Base-by-base conservation (phyloP, 148 eudicot species). In the Silene latifolia region DNA sequence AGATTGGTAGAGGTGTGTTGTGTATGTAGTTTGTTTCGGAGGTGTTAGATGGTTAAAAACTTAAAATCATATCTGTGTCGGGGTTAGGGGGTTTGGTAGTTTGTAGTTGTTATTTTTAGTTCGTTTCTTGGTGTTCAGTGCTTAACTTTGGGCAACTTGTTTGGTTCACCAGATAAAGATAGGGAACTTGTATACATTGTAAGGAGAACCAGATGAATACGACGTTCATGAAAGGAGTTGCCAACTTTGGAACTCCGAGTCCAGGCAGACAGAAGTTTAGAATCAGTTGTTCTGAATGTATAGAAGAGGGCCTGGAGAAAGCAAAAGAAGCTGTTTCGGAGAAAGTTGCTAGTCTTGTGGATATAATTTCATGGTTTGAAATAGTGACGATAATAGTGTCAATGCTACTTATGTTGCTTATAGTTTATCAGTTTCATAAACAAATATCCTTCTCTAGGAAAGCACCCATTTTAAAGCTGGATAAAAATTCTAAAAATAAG, bases 401-500 rank as follows among this genome's bases (percentile, higher is more conserved):
- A 84, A 63, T 76, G 90, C 89, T 71, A 88, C 64, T 58, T 89
- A 88, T 59, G 87, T 86, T 51, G 5, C 0, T 27, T 24, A 6
- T 53, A 53, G 1, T 25, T 9, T 53, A 70, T 24, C 25, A 15
- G 60, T 4, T 70, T 13, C 51, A 70, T 59, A 51, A 15, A 35
- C 73, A 70, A 27, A 88, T 89, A 51, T 87, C 90, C 79, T 84
- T 72, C 85, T 85, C 88, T 39, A 91, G 90, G 57, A 91, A 91
- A 82, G 94, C 97, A 21, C 86, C 78, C 19, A 75, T 89, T 59
- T 86, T 85, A 3, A 89, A 88, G 74, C 81, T 88, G 74, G 94
- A 91, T 80, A 91, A 91, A 84, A 89, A 91, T 79, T 77, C 97
- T 2, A 91, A 91, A 77, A 78, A 89, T 79, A 91, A 91, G 97